Evolutionary conservation across 768 basidiomycete species (phyloP).

Genomic region (Rhodotorula taiwanensis): DNA sequence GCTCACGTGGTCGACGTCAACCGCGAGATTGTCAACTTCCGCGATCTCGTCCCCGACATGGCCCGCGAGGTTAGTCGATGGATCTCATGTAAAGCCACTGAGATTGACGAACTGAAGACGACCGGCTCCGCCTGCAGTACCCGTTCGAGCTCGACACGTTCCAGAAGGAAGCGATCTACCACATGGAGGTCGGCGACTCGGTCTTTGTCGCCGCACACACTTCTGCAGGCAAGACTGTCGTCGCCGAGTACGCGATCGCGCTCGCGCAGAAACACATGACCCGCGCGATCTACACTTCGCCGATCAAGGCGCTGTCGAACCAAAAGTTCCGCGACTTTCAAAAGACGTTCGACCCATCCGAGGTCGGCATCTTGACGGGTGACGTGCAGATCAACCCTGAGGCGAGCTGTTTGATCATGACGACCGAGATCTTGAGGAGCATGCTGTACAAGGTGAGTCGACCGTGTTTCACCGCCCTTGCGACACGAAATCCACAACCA

Average conservation of each 20-base stretch:
- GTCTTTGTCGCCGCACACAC: constrained; percentile 99
- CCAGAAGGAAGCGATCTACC: constrained; percentile 97
- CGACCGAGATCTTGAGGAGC: constrained; percentile 91
- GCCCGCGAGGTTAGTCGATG: constrained; percentile 65
- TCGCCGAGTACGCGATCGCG: constrained; percentile 97
- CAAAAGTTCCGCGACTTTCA: constrained; percentile 99
- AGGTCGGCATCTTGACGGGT: constrained; percentile 92
- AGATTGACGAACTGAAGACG: background rate
- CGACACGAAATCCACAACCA: background rate
- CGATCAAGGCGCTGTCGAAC: constrained; percentile 96
- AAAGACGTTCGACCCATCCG: constrained; percentile 80
- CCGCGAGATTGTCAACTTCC: constrained; percentile 78
- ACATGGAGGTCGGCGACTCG: constrained; percentile 91
- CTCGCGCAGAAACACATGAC: constrained; percentile 98
- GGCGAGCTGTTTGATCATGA: constrained; percentile 93
- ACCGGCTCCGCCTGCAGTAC: constrained; percentile 54
- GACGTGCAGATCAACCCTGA: constrained; percentile 99
- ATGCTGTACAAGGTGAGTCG: constrained; percentile 99
- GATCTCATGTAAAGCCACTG: background rate
- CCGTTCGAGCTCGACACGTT: constrained; percentile 99
- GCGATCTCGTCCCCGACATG: constrained; percentile 90
- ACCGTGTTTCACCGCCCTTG: constrained; percentile 44
- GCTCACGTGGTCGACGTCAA: constrained; percentile 94
- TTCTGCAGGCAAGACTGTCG: constrained; percentile 98
- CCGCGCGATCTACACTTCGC: constrained; percentile 96